Percentiles rank a stretch among this genome's conserved stretches.
These are phyloP conservation scores for Flaveria brownii DNA, from an alignment of 129 eudicot genomes.

Conservation along the genomic window DNA sequence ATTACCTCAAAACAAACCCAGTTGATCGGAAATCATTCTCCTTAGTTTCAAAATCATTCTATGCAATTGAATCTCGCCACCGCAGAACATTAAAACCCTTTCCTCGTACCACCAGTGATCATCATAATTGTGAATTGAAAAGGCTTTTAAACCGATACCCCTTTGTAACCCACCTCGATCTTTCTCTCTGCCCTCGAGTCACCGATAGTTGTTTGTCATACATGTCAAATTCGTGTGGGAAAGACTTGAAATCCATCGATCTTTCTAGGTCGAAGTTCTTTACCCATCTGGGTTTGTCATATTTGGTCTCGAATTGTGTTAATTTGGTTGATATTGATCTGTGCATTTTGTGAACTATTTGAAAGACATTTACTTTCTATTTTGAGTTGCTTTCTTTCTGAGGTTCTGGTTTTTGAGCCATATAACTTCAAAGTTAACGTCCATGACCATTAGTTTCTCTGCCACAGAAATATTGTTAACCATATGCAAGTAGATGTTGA, in stretches of 20 bases:
- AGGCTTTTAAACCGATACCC: constrained; percentile 63
- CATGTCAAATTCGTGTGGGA: constrained; percentile 33
- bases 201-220: constrained; percentile 45
- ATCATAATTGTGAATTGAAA: constrained; percentile 33
- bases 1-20: constrained; percentile 56
- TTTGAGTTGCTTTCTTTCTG: too few relatives aligned
- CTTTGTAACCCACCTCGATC: constrained; percentile 56
- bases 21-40: constrained; percentile 74
- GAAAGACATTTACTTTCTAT: too few relatives aligned
- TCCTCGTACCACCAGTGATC: constrained; percentile 41
- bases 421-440: too few relatives aligned
- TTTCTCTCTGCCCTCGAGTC: constrained; percentile 74
- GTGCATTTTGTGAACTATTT: too few relatives aligned
- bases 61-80: constrained; percentile 65
- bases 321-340: constrained; percentile 74
- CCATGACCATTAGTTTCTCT: too few relatives aligned
- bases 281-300: constrained; percentile 63
- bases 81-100: constrained; percentile 70
- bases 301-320: constrained; percentile 53
- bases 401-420: too few relatives aligned
- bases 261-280: constrained; percentile 75
- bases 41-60: constrained; percentile 61
- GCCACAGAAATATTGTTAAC: too few relatives aligned
- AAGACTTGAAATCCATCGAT: constrained; percentile 52
- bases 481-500: too few relatives aligned